Base-by-base conservation (phyloP, 345 rosid species). In the Pugionium dolabratum region DNA sequence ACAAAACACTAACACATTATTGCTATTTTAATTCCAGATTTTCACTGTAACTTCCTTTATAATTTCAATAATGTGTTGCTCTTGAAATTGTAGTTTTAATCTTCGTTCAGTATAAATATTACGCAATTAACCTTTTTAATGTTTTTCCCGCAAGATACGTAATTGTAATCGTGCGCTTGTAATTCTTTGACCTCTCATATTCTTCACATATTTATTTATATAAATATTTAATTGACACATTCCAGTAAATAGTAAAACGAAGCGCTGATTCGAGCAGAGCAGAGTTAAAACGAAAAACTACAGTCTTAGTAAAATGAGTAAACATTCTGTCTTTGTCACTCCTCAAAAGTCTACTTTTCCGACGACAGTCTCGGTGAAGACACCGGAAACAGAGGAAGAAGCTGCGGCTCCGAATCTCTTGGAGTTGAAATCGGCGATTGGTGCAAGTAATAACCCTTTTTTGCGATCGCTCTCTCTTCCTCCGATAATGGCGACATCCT, bases 371-470 rank as follows among this genome's bases (percentile, higher is more conserved):
- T 81, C 7, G 98, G 96, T 3, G 99, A 91, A 44, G 94, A 86
- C 33, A 91, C 79, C 40, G 99, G 99, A 30, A 95, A 95, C 29
- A 95, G 81, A 5, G 96, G 83, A 55, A 95, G 56, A 56, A 95
- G 88, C 81, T 89, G 94, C 2, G 97, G 99, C 89, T 95, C 98
- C 7, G 87, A 69, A 29, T 82, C 97, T 72, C 96, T 75, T 0
- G 97, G 97, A 7, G 99, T 91, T 29, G 91, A 82, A 54, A 86
- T 79, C n/a, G 97, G 99, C 5, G 99, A 91, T 28, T 80, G 91
- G 66, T 95, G 99, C 45, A 95, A 60, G 78, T 83, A 95, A 72
- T 84, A 95, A 0, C 99, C 98, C 50, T 81, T 91, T 68, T 86
- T 96, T 1, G 95, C 89, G 52, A 95, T 95, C 2, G 86, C 91